phyloP scores from a whole-genome alignment of 2,329 filamentous ascomycete genomes.

The Thermoascus crustaceus region DNA sequence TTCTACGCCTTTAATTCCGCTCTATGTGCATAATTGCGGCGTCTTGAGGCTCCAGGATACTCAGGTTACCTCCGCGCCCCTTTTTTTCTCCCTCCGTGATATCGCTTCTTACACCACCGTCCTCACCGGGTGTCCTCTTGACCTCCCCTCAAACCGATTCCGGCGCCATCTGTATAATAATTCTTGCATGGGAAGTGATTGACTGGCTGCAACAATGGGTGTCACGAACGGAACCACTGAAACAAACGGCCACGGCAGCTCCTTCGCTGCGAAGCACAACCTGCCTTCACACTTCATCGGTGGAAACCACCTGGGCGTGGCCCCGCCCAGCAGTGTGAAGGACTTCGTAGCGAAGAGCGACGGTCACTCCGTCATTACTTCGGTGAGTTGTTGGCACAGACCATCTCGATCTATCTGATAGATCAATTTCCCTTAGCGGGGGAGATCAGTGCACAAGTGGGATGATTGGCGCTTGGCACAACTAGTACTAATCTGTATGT shows the following conservation, averaged over 20 bases:
- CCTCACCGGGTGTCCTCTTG: conserved; percentile 4
- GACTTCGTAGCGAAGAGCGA: conserved; percentile 86
- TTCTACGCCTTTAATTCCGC: background rate
- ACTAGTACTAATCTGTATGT: conserved; percentile 6
- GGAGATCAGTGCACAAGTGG: too few species aligned
- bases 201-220: conserved; percentile 27
- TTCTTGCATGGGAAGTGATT: conserved; percentile 20
- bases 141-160: background rate
- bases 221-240: conserved; percentile 27
- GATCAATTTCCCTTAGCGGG: too few species aligned
- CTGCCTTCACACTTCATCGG: conserved; percentile 93
- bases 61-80: background rate
- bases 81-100: conserved; percentile 9
- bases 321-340: conserved; percentile 78
- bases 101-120: conserved; percentile 2
- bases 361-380: conserved; percentile 97
- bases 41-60: too few species aligned
- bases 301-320: conserved; percentile 77
- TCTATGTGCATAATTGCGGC: conserved; percentile 1
- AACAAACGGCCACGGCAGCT: conserved; percentile 49
- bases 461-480: too few species aligned
- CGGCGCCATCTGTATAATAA: conserved; percentile 2
- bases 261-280: conserved; percentile 72
- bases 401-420: too few species aligned
- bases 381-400: conserved; percentile 72